Base-by-base conservation (phyloP, 2,329 filamentous ascomycete species). In the Xylariaceae sp. region DNA sequence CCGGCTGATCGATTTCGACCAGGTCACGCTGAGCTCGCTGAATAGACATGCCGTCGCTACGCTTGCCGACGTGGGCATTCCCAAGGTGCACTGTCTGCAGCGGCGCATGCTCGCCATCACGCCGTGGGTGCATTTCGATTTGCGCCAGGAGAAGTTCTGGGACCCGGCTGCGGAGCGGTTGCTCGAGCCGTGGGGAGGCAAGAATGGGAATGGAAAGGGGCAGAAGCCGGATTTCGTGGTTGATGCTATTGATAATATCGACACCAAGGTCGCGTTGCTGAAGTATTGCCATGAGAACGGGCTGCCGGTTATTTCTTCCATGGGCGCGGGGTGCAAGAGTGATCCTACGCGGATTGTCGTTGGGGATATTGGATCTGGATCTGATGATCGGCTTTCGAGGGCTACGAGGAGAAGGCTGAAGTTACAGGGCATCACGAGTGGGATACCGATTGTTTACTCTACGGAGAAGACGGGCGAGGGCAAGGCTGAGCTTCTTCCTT, bases 241-340 rank as follows among this genome's bases (percentile, higher is more conserved):
- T 27, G 93, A 98, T 67, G 94, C 92, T 19, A 98, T 98, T 55
- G 93, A 98, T 67, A 97, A 98, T 63, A 97, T 98, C 52, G 88
- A 95, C 41, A 95, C 89, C 43, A 98, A 98, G 70, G 92, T 98
- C 3, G 86, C 85, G 16, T 72, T 98, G 44, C 74, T 98, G 33
- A 83, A 89, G 59, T 95, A 94, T 69, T 98, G 93, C 68, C 77
- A 91, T 63, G 79, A 83, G 49, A 78, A 89, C 61, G 74, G 77
- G 2, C 72, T 97, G 21, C 85, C 82, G 1, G 89, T 98, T 22
- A 91, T 98, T 51, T 93, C 89, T 14, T 88, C 89, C 23, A 97
- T 97, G 91, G 93, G 93, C 1, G 93, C 93, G 0, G 93, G 90
- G 0, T 96, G 89, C 68, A 98, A 97, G 72, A 92, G 88, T 37